These are phyloP conservation scores for Millerozyma miso DNA, from an alignment of 805 yeast species.

Conservation along the genomic window DNA sequence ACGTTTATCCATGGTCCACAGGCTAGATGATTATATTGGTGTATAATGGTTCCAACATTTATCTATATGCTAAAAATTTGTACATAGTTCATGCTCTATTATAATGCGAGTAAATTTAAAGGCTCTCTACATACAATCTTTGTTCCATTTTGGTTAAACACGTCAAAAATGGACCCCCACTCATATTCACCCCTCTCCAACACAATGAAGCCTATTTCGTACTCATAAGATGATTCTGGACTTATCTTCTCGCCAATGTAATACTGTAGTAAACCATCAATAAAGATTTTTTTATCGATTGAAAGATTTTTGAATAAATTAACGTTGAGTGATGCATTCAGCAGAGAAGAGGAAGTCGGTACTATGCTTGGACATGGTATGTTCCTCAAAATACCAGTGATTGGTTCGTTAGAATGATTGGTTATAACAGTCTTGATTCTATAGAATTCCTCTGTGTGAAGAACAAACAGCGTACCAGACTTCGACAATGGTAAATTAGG, in stretches of 20 bases:
- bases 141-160: slow-evolving; percentile 12
- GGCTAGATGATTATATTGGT: too few species aligned
- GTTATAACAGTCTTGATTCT: slow-evolving; percentile 45
- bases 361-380: slow-evolving; percentile 40
- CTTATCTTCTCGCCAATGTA: slow-evolving; percentile 39
- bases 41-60: too few species aligned
- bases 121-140: slow-evolving; percentile 29
- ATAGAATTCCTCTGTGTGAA: slow-evolving; percentile 47
- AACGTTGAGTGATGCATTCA: slow-evolving; percentile 11
- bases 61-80: not conserved
- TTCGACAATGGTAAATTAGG: slow-evolving; percentile 8
- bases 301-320: slow-evolving; percentile 22
- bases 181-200: slow-evolving; percentile 78
- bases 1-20: too few species aligned
- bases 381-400: slow-evolving; percentile 59
- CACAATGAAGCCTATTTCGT: slow-evolving; percentile 56
- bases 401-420: slow-evolving; percentile 40
- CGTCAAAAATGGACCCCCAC: slow-evolving; percentile 53
- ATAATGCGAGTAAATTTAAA: slow-evolving; percentile 23
- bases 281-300: slow-evolving; percentile 55
- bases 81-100: slow-evolving; percentile 3
- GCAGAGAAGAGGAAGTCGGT: slow-evolving; percentile 2
- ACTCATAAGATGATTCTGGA: slow-evolving; percentile 38
- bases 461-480: slow-evolving; percentile 24
- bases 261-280: slow-evolving; percentile 69